Base-by-base conservation (phyloP, 2,329 filamentous ascomycete genomes). In the Curvularia spicifera region DNA sequence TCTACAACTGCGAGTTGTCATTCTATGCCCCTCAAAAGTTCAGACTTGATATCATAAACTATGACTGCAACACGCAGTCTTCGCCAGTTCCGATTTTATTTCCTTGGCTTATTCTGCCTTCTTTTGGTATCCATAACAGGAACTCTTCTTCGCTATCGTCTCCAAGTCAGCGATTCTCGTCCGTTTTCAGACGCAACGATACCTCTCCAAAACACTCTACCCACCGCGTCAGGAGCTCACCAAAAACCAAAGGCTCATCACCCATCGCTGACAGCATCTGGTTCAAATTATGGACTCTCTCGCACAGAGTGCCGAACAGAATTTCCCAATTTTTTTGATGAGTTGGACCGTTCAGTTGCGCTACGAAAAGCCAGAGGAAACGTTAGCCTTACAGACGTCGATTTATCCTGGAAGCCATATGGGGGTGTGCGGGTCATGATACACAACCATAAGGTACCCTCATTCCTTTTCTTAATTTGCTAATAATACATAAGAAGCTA, bases 381-480 rank as follows among this genome's bases (percentile, higher is more conserved):
- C 12, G 57, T 68, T 24, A 60, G 44, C 4, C 40, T 47, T 8
- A 49, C 61, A 20, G 69, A 73, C 29, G 37, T 73, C 15, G 65
- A 71, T 35, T 48, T 69, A 1, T 26, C 47, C 13, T 72, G 68
- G 66, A 64, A 59, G 20, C 24, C 51, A 3, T 51, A 59, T n/a
- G 64, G 66, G 37, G 57, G 57, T 37, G 64, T 69, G 7, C 61
- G 69, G 6, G 71, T 66, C n/a, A 69, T 74, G 68, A 71, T 74
- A 24, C 64, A 69, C 50, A 61, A 72, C 33, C 60, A 69, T 45
- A 66, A 71, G 59, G 68, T 71, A 53, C 6, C 5, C 20, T 37
- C 49, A 8, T 57, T 29, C 39, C 22, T 22, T 13, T 43, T 39
- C 58, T 42, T 33, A 5, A 12, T 35, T 22, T 6, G 20, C 1